These are phyloP conservation scores for Cutaneotrichosporon cyanovorans DNA, from an alignment of 1,284 basidiomycete species.

Conservation along the genomic window DNA sequence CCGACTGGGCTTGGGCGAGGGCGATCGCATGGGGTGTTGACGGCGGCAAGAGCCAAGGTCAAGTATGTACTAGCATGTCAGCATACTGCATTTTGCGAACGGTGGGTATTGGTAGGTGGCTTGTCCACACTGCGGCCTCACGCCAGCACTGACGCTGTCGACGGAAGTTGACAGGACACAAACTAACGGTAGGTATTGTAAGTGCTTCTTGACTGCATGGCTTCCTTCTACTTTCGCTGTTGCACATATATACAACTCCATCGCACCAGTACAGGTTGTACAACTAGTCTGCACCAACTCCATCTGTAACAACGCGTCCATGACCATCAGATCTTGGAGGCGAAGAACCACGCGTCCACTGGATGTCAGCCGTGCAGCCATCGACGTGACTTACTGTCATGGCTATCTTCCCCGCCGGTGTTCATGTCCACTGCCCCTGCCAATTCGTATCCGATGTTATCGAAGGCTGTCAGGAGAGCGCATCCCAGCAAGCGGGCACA, in stretches of 20 bases:
- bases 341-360: conserved; percentile 44
- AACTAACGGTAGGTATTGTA: conserved; percentile 8
- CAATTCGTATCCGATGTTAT: conserved; percentile 33
- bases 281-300: not conserved
- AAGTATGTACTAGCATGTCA: conserved; percentile 5
- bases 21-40: not conserved
- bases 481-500: conserved; percentile 23
- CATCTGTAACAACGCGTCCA: not conserved
- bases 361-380: not conserved
- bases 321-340: conserved; percentile 21
- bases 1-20: not conserved
- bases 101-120: not conserved
- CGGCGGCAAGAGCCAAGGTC: not conserved
- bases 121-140: not conserved
- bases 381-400: conserved; percentile 8
- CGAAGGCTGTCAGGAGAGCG: conserved; percentile 29
- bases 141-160: not conserved
- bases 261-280: not conserved
- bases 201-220: not conserved
- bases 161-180: not conserved
- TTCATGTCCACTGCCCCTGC: conserved; percentile 33
- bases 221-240: not conserved
- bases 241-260: not conserved
- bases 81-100: not conserved
- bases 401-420: conserved; percentile 9